These are phyloP conservation scores for Monilinia polystroma DNA, from an alignment of 2,329 filamentous ascomycete genomes.

Conservation along the genomic window DNA sequence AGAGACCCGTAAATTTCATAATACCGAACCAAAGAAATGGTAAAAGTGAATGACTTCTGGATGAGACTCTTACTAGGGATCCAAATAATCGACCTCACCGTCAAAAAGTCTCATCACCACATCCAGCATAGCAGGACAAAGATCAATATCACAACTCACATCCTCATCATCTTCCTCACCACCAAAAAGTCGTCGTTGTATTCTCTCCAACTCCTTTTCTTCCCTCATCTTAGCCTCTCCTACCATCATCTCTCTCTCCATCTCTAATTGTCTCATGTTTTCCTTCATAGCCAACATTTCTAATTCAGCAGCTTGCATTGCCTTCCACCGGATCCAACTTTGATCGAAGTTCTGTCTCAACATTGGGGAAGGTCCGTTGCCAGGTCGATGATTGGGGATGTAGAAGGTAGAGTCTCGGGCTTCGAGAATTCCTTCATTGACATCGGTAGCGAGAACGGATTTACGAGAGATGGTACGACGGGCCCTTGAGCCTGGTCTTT, in stretches of 20 bases:
- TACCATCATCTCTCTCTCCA: conserved; percentile 7
- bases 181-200: conserved; percentile 37
- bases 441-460: conserved; percentile 31
- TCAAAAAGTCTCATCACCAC: conserved; percentile 38
- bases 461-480: conserved; percentile 37
- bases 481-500: conserved; percentile 38
- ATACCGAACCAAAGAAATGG: conserved; percentile 23
- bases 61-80: conserved; percentile 33
- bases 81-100: conserved; percentile 40
- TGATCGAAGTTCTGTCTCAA: conserved; percentile 39
- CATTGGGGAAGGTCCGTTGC: conserved; percentile 33
- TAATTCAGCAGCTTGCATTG: conserved; percentile 32
- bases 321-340: conserved; percentile 39
- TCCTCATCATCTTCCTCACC: conserved; percentile 35
- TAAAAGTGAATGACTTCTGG: conserved; percentile 24
- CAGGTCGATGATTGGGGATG: conserved; percentile 27
- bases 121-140: conserved; percentile 38
- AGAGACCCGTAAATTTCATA: conserved; percentile 12
- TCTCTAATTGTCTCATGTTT: conserved; percentile 8
- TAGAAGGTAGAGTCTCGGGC: conserved; percentile 33
- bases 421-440: conserved; percentile 34
- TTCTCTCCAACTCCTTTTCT: conserved; percentile 33
- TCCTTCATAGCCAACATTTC: conserved; percentile 7
- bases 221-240: conserved; percentile 28
- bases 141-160: conserved; percentile 37